Base-by-base conservation (phyloP, 1,284 basidiomycete genomes). In the Fomitopsis palustris region DNA sequence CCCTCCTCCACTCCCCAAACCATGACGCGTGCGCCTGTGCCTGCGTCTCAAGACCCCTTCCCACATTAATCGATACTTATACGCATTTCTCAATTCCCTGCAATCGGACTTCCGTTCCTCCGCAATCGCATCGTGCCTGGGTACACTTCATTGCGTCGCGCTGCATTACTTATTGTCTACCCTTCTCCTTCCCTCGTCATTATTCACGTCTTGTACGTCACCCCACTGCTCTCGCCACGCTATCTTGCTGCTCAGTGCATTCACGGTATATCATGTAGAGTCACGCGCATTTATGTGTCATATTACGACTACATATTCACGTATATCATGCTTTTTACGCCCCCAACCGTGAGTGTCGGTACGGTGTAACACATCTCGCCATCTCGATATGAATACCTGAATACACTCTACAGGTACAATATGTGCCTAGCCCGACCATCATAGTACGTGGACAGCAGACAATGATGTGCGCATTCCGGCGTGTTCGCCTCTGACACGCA, bases 261-360 rank as follows among this genome's bases (percentile, higher is more conserved):
- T 54, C 21, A 59, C 45, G 57, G 47, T 58, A 58, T 23, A 54
- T 47, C 43, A 54, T 52, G 49, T 52, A 52, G 49, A 52, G 49
- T 52, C 49, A 52, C 49, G 49, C 52, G 57, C 45, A 56, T 56
- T 56, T 56, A 56, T 37, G 33, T 56, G 55, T 56, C 27, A 49
- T 56, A 51, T 56, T 23, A 56, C 38, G 42, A 56, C 54, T 38
- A 25, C 42, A 33, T 45, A 27, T 35, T 45, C 41, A 42, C 54
- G 54, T 45, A 55, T 35, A 52, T 52, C 49, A 52, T 52, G 49
- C 41, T 35, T 37, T 52, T 52, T 29, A 47, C 25, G 45, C 43
- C 43, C n/a, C n/a, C n/a, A n/a, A n/a, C n/a, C n/a, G n/a, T n/a
- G n/a, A n/a, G n/a, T n/a, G n/a, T n/a, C n/a, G n/a, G n/a, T n/a